Conservation (phyloP, 2,329 filamentous ascomycete species). For the Neofusicoccum sp. region DNA sequence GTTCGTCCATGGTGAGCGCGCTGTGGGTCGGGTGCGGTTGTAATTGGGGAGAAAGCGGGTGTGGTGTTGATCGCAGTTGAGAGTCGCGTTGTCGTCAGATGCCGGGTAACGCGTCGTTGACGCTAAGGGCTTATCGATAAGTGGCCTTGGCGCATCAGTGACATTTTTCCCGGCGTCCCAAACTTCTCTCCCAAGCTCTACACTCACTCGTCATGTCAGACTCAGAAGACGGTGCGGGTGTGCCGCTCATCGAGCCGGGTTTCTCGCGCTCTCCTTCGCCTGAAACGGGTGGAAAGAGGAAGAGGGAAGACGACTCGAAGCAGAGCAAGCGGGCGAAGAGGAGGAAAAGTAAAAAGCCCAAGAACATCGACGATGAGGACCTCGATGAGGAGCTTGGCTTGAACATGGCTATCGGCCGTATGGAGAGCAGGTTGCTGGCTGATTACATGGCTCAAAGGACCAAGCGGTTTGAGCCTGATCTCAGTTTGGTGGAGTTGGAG, state of each 20-base stretch:
- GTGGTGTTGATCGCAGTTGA: not conserved
- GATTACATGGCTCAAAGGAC: slow-evolving; percentile 84
- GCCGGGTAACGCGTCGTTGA: slow-evolving; percentile 12
- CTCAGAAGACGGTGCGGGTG: slow-evolving; percentile 45
- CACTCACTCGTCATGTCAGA: slow-evolving; percentile 45
- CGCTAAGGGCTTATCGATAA: slow-evolving; percentile 22
- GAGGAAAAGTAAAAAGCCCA: slow-evolving; percentile 61
- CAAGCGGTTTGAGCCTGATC: slow-evolving; percentile 73
- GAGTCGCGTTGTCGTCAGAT: slow-evolving; percentile 3
- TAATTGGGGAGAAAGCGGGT: not conserved
- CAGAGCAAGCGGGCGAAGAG: slow-evolving; percentile 48
- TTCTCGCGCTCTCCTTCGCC: slow-evolving; percentile 34
- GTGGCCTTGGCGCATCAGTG: slow-evolving; percentile 10
- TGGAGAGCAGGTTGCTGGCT: slow-evolving; percentile 81
- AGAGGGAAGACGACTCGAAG: slow-evolving; percentile 37
- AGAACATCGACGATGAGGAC: slow-evolving; percentile 66
- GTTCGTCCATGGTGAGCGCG: slow-evolving; percentile 35
- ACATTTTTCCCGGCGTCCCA: not conserved
- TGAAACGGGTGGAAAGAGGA: slow-evolving; percentile 41
- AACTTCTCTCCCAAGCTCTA: slow-evolving; percentile 26
- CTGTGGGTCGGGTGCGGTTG: not conserved
- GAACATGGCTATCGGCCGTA: slow-evolving; percentile 77
- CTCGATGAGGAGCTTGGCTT: slow-evolving; percentile 57
- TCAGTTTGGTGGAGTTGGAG: slow-evolving; percentile 82
- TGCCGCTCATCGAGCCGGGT: slow-evolving; percentile 48